Evolutionary conservation across 345 rosid genomes (phyloP), one percentile per base, ranked within the genome.

Genomic region (Citrus trifoliata): DNA sequence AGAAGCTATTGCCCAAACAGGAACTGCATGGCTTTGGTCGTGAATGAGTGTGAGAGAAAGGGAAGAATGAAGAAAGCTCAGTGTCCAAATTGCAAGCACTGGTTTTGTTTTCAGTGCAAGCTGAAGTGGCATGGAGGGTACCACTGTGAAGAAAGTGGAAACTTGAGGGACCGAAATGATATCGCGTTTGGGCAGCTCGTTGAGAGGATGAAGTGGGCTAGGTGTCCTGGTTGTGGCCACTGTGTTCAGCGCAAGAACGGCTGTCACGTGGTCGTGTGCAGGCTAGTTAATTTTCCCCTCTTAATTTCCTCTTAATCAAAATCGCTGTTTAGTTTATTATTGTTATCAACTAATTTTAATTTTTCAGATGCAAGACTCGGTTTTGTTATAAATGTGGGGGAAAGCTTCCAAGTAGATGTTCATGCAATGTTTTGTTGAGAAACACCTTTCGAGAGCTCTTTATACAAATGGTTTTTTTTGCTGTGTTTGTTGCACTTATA

Each of bases 101-200:
- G 73, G 42, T 76, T 85, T 37, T 85, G 85, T 75, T 85, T 76
- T 8, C 42, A 22, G 24, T 85, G 87, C 77, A 82, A 79, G 46
- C 56, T 70, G 38, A 76, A 76, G 0, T 84, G 85, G 85, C 85
- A 84, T 68, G 79, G 74, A 8, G 87, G 87, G 16, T 79, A 79
- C 42, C 27, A 32, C 59, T 84, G 87, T 60, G 75, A 7, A 21
- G 83, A 82, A 73, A 76, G 67, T n/a, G 40, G 56, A 30, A 64
- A 37, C 22, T 14, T 76, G 42, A 79, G 81, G 78, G 81, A 82
- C 27, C 38, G 55, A 21, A 77, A 85, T 35, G 87, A 84, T 75
- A 16, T 79, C 67, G 63, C 72, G 58, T 56, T 67, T 48, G 82
- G 82, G 61, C 75, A 74, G 46, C 82, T 84, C 27, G 69, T 75